A percentile compares a stretch with the other conserved stretches of the same genome.
Conservation (phyloP, 2,329 filamentous ascomycete genomes). For the Aureobasidium sp. region DNA sequence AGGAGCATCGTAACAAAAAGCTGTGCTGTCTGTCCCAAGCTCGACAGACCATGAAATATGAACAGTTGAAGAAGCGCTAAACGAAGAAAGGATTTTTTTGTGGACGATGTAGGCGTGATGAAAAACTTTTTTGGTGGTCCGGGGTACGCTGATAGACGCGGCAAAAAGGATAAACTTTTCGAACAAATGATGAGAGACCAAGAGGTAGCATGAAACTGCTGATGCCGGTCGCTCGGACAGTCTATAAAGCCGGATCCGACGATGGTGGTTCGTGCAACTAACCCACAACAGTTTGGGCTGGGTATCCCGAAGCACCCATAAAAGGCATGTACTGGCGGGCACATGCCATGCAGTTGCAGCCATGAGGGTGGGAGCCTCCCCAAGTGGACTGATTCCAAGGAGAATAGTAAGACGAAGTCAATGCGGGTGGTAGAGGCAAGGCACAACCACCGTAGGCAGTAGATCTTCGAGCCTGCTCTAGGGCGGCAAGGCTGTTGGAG, state of each 20-base stretch:
- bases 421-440: conserved; percentile 14
- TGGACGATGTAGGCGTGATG: background rate
- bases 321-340: conserved; percentile 28
- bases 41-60: conserved; percentile 12
- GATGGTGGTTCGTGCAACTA: conserved; percentile 13
- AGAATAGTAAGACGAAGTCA: conserved; percentile 21
- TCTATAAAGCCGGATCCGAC: background rate
- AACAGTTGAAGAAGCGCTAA: conserved; percentile 12
- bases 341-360: conserved; percentile 29
- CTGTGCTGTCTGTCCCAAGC: conserved; percentile 13
- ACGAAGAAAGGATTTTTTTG: conserved; percentile 8
- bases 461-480: conserved; percentile 26
- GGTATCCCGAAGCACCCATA: conserved; percentile 25
- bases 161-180: conserved; percentile 5
- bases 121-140: conserved; percentile 12
- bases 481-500: conserved; percentile 24
- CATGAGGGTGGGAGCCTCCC: conserved; percentile 27
- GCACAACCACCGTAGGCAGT: conserved; percentile 23
- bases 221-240: background rate
- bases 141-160: background rate
- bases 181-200: background rate
- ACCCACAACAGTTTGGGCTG: conserved; percentile 30
- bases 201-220: background rate
- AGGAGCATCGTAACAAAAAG: conserved; percentile 6
- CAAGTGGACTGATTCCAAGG: conserved; percentile 28